Conservation (phyloP, 768 basidiomycete genomes). For the Tricholoma flavovirens region DNA sequence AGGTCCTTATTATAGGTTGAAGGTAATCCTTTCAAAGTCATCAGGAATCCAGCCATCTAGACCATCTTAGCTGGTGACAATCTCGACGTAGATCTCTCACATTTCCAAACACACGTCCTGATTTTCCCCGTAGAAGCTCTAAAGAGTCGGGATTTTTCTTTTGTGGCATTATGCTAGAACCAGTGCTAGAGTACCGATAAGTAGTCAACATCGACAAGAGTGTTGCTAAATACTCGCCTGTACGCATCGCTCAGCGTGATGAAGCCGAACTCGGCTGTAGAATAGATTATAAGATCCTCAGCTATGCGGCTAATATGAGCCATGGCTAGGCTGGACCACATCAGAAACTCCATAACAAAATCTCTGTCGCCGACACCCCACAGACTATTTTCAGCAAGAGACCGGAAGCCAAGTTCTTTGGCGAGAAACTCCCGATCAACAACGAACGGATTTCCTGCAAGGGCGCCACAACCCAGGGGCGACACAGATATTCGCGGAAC, state of each 20-base stretch:
- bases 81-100: slow-evolving; percentile 33
- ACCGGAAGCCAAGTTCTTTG: slow-evolving; percentile 81
- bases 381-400: slow-evolving; percentile 91
- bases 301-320: slow-evolving; percentile 91
- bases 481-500: slow-evolving; percentile 88
- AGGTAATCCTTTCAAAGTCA: slow-evolving; percentile 95
- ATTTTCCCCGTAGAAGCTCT: slow-evolving; percentile 92
- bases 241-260: slow-evolving; percentile 96
- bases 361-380: slow-evolving; percentile 97
- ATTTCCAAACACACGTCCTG: slow-evolving; percentile 90
- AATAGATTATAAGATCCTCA: slow-evolving; percentile 95
- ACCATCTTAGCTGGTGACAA: slow-evolving; percentile 1
- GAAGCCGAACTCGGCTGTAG: slow-evolving; percentile 96
- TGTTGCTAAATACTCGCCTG: slow-evolving; percentile 50
- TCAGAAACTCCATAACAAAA: slow-evolving; percentile 94
- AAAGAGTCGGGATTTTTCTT: slow-evolving; percentile 99
- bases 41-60: slow-evolving; percentile 95
- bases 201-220: not conserved
- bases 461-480: slow-evolving; percentile 89
- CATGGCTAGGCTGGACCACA: slow-evolving; percentile 93
- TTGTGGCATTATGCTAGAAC: slow-evolving; percentile 99
- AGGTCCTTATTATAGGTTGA: slow-evolving; percentile 99
- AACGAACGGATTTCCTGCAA: slow-evolving; percentile 94
- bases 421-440: slow-evolving; percentile 93
- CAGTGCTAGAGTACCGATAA: slow-evolving; percentile 55